A percentile compares a stretch with the other conserved stretches of the same genome.
Evolutionary conservation across 768 basidiomycete genomes (phyloP).

Genomic region (Mycena kentingensis): DNA sequence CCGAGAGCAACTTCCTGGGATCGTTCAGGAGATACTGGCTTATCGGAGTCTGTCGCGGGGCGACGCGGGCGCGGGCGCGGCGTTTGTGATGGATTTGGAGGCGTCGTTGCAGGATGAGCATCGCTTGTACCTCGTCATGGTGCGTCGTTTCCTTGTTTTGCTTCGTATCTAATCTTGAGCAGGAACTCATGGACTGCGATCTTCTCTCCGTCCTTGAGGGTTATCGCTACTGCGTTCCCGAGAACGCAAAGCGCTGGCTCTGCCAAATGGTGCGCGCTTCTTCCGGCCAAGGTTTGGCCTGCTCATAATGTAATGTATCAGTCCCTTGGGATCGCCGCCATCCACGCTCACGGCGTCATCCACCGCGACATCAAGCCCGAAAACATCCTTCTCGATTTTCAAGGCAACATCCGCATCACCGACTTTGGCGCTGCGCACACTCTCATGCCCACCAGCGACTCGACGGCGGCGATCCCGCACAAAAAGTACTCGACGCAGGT

Average conservation of each 20-base stretch:
- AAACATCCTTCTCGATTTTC: slow-evolving; percentile 60
- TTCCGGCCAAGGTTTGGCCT: not conserved
- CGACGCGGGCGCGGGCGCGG: slow-evolving; percentile 24
- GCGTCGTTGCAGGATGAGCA: slow-evolving; percentile 35
- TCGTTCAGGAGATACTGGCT: slow-evolving; percentile 35
- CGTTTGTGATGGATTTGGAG: slow-evolving; percentile 42
- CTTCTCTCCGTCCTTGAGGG: slow-evolving; percentile 31
- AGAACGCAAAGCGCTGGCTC: slow-evolving; percentile 39
- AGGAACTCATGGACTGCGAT: slow-evolving; percentile 46
- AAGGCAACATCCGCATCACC: slow-evolving; percentile 41
- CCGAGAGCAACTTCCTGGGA: slow-evolving; percentile 14
- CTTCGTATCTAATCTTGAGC: not conserved
- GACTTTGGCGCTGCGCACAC: slow-evolving; percentile 43
- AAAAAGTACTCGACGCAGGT: slow-evolving; percentile 28
- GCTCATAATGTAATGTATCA: slow-evolving; percentile 22
- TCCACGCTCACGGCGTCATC: slow-evolving; percentile 64
- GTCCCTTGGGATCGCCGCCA: slow-evolving; percentile 41
- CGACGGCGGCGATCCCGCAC: slow-evolving; percentile 16
- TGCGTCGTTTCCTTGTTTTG: slow-evolving; percentile 18
- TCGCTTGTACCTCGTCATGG: slow-evolving; percentile 42
- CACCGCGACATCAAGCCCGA: slow-evolving; percentile 73
- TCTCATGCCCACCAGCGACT: not conserved
- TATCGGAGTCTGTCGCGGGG: slow-evolving; percentile 37
- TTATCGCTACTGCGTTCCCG: slow-evolving; percentile 26
- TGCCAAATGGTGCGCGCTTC: slow-evolving; percentile 38